Evolutionary conservation across 2,329 filamentous ascomycete species (phyloP).

Genomic region (Xylaria sp.): DNA sequence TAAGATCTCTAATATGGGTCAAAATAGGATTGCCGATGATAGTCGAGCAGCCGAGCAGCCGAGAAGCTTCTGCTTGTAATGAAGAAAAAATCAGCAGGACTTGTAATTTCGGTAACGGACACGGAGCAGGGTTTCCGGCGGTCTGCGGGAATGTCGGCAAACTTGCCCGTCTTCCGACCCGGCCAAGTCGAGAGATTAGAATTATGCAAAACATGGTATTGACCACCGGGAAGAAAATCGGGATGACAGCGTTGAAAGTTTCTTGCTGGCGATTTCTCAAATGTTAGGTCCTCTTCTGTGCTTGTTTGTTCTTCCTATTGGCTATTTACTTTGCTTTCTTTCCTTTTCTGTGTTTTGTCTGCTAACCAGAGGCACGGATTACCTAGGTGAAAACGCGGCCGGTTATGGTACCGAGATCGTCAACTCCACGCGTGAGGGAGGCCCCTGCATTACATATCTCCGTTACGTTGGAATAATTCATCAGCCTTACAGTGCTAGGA

Average conservation of each 20-base stretch:
- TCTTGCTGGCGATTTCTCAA: not conserved
- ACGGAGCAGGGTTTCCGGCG: slow-evolving; percentile 25
- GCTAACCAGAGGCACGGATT: not conserved
- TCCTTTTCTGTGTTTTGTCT: not conserved
- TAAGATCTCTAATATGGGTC: not conserved
- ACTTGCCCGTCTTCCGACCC: not conserved
- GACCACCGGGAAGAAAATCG: not conserved
- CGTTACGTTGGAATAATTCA: not conserved
- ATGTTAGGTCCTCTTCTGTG: not conserved
- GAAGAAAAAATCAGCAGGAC: not conserved
- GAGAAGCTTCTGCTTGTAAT: not conserved
- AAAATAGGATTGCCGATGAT: not conserved
- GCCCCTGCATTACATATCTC: not conserved
- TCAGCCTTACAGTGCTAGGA: not conserved
- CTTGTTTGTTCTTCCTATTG: not conserved
- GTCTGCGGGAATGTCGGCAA: slow-evolving; percentile 16
- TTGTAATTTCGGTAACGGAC: slow-evolving; percentile 16
- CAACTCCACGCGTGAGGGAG: not conserved
- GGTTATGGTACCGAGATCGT: not conserved
- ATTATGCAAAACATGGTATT: not conserved
- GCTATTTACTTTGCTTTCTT: no score
- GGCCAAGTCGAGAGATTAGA: not conserved
- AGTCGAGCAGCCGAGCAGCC: no score
- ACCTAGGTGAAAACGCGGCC: not conserved
- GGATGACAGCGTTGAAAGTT: no score